Evolutionary conservation across 2,329 filamentous ascomycete species (phyloP), one percentile per base, ranked within the genome.

Genomic region (Aspergillus sojae): DNA sequence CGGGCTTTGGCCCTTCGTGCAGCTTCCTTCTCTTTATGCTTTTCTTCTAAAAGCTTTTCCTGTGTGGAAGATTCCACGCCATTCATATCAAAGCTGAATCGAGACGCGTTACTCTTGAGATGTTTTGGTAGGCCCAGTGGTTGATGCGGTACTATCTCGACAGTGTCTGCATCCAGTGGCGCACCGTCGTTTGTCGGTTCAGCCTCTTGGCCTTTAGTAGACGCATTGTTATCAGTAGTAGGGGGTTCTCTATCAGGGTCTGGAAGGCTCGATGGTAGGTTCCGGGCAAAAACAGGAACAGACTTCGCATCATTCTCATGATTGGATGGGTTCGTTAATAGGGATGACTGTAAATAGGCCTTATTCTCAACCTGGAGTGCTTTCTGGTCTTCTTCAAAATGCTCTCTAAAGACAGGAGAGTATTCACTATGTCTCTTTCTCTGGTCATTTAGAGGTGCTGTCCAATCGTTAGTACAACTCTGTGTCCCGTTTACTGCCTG

Each of bases 51-150:
- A 7, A 88, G 75, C 66, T 84, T 84, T 70, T 90, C 88, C 70
- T 90, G 86, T 0, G 82, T 80, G 5, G 84, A 81, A 5, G 86
- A 88, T 60, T 86, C 87, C 11, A 82, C 80, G 19, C 83, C 84
- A 6, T 81, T 83, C 69, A 89, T 84, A 65, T 90, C 87, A 67
- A 90, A 90, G 68, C 87, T 89, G 71, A 90, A 90, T 11, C 87
- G 80, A 2, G 86, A 89, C 0, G 87, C 85, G 72, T 84, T 86
- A 69, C 86, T 89, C 62, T 78, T 82, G 60, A 83, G 74, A 67
- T 82, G 82, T 63, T 77, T 81, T 2, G 82, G 82, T 41, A 83
- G 64, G 6, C 77, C 77, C 5, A 75, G 67, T 34, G 72, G 68
- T 48, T 71, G 69, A 46, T 71, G 71, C 14, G 71, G 66, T 43